Evolutionary conservation across 345 rosid species (phyloP).

Genomic region (Pugionium dolabratum): DNA sequence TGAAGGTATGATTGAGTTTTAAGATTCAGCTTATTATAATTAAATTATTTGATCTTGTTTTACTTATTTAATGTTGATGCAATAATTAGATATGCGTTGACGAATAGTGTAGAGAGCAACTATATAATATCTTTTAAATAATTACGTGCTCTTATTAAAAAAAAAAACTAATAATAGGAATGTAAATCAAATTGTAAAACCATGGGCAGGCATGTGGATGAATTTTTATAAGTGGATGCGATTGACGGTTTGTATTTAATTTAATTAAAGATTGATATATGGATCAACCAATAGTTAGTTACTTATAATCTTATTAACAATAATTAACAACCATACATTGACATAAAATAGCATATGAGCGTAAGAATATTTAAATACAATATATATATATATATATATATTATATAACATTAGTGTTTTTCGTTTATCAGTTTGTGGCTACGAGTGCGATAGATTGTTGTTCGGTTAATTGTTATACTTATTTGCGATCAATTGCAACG

Average conservation of each 20-base stretch:
- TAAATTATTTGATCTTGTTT: no score
- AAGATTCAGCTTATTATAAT: slow-evolving; percentile 17
- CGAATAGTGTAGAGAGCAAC: slow-evolving; percentile 1
- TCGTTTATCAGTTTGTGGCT: no score
- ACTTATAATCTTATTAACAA: neutral
- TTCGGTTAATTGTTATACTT: no score
- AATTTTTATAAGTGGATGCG: slow-evolving; percentile 21
- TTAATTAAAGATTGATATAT: slow-evolving; percentile 11
- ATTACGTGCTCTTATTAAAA: slow-evolving; percentile 9
- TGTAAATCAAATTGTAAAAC: slow-evolving; percentile 25
- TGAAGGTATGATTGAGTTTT: slow-evolving; percentile 9
- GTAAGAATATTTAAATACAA: slow-evolving; percentile 13
- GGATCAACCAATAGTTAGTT: slow-evolving; percentile 10
- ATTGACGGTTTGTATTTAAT: neutral
- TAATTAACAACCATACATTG: slow-evolving; percentile 12
- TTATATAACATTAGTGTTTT: neutral
- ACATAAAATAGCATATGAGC: neutral
- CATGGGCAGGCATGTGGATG: slow-evolving; percentile 32
- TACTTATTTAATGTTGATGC: no score
- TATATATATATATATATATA: no score
- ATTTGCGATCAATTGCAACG: no score
- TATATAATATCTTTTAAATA: slow-evolving; percentile 8
- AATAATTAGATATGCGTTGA: slow-evolving; percentile 32
- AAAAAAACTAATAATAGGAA: neutral
- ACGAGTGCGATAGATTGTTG: no score